Percentiles rank a stretch among this genome's conserved stretches.
Evolutionary conservation across 108 stramenopile genomes (phyloP).

Genomic region (Cylindrotheca closterium): DNA sequence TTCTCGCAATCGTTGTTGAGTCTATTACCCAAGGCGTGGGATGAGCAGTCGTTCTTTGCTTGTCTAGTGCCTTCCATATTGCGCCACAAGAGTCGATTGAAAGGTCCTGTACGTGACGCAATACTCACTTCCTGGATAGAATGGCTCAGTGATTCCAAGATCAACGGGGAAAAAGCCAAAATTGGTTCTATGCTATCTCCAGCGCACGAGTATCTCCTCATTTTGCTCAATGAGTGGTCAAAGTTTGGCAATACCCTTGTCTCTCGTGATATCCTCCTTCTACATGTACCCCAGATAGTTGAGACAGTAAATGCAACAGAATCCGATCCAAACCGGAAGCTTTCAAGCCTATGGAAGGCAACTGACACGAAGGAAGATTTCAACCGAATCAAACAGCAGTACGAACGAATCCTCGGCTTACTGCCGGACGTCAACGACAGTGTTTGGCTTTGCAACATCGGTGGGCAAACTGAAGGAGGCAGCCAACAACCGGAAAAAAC

Average conservation of each 20-base stretch:
- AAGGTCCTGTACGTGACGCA: conserved; percentile 63
- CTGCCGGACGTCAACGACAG: conserved; percentile 48
- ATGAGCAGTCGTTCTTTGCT: conserved; percentile 65
- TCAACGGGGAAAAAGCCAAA: conserved; percentile 3
- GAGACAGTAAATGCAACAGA: conserved; percentile 45
- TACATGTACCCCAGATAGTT: conserved; percentile 48
- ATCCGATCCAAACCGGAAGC: conserved; percentile 30
- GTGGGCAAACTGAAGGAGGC: conserved; percentile 7
- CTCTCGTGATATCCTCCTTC: conserved; percentile 65
- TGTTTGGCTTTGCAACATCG: conserved; percentile 62
- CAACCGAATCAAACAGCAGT: conserved; percentile 53
- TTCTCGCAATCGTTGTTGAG: conserved; percentile 57
- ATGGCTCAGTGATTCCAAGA: conserved; percentile 45
- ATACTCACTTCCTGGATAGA: conserved; percentile 58
- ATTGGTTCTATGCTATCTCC: conserved; percentile 43
- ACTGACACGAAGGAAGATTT: conserved; percentile 32
- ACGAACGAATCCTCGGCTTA: conserved; percentile 55
- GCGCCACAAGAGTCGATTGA: conserved; percentile 72
- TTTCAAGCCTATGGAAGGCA: conserved; percentile 50
- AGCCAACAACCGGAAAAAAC: not conserved
- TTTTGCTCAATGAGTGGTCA: conserved; percentile 74
- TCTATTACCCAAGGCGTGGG: conserved; percentile 44
- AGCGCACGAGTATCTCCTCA: conserved; percentile 60
- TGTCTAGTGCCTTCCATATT: conserved; percentile 69
- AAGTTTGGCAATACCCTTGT: conserved; percentile 70